Base-by-base conservation (phyloP, 345 rosid genomes). In the Schrenkiella parvula region DNA sequence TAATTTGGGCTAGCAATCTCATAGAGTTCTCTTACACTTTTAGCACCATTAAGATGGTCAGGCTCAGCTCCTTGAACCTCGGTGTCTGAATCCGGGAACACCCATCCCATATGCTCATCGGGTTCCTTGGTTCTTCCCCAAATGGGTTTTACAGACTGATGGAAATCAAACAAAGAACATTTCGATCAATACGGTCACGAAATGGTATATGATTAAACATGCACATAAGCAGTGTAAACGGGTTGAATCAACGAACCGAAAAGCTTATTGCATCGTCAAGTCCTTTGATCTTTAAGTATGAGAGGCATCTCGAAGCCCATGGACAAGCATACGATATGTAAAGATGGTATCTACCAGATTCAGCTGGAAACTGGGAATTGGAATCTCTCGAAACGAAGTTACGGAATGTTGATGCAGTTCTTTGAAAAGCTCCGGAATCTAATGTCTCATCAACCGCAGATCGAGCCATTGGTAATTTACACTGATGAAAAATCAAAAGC, bases 261-360 rank as follows among this genome's bases (percentile, higher is more conserved):
- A 89, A 89, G 77, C 82, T 61, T 74, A 93, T 90, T 71, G 85
- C 88, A 48, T 84, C 80, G 25, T 86, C 89, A 46, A 93, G 97
- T 52, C 97, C 97, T 78, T 90, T 93, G 73, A 90, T 70, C 85
- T 86, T 89, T 76, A 93, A 76, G 81, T 78, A 90, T 14, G 97
- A 84, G 64, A 92, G 86, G 63, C 96, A 89, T 71, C 98, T 82
- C 22, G 89, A 88, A 44, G 96, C 98, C 98, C 98, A 89, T 8
- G 98, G 98, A 71, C 98, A 92, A 64, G 98, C 98, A 82, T 92
- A 90, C 2, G 96, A 92, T 68, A 93, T 73, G 50, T 93, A 93
- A 35, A 93, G 86, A 89, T 90, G 98, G 80, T 93, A 93, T 80
- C 98, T 86, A 64, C 93, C 91, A 6, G 97, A 74, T 62, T 87